These are phyloP conservation scores for Cryphonectria parasitica DNA, from an alignment of 2,329 filamentous ascomycete genomes.

Conservation along the genomic window DNA sequence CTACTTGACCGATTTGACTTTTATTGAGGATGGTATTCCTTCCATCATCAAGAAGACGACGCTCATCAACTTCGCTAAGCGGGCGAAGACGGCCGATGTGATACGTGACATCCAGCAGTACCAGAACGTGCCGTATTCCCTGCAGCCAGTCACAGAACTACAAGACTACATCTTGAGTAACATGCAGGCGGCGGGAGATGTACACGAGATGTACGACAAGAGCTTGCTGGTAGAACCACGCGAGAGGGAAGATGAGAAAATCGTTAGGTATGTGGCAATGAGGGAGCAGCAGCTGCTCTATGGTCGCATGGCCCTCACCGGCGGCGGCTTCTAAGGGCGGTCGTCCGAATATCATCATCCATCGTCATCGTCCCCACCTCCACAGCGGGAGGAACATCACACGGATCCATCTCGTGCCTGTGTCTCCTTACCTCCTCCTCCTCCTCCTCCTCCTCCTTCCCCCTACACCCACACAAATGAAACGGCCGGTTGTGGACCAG, in stretches of 20 bases:
- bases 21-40: constrained; percentile 97
- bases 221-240: constrained; percentile 91
- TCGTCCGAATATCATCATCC: constrained; percentile 15
- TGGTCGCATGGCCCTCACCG: constrained; percentile 25
- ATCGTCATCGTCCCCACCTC: background rate
- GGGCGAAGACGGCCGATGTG: constrained; percentile 95
- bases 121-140: constrained; percentile 93
- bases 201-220: constrained; percentile 99
- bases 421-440: background rate
- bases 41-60: constrained; percentile 96
- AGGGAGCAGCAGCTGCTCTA: constrained; percentile 35
- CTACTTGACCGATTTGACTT: constrained; percentile 95
- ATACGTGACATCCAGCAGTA: constrained; percentile 99
- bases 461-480: constrained; percentile 20
- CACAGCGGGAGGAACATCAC: constrained; percentile 16
- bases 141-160: constrained; percentile 86
- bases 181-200: constrained; percentile 92
- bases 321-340: constrained; percentile 25
- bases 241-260: constrained; percentile 98
- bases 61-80: constrained; percentile 98
- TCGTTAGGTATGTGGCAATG: constrained; percentile 78
- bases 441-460: background rate
- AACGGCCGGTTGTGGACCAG: constrained; percentile 10
- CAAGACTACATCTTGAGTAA: constrained; percentile 97
- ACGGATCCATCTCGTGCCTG: constrained; percentile 21